These are phyloP conservation scores for Trichophyton mentagrophytes DNA, from an alignment of 2,329 filamentous ascomycete species.

Conservation along the genomic window DNA sequence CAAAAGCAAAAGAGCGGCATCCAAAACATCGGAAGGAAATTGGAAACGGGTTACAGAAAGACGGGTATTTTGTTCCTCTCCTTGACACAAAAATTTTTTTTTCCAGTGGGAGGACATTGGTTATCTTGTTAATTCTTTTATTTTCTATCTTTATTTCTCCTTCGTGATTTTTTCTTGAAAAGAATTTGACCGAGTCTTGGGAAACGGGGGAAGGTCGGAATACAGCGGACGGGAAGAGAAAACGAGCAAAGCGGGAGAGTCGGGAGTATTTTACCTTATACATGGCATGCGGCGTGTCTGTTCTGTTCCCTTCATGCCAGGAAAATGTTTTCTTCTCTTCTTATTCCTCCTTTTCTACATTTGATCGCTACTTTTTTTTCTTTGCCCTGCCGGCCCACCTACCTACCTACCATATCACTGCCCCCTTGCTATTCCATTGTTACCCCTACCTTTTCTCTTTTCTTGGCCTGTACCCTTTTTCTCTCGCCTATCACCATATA, in stretches of 20 bases:
- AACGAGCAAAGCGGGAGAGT: conserved; percentile 9
- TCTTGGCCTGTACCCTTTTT: conserved; percentile 19
- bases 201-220: conserved; percentile 6
- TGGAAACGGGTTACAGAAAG: conserved; percentile 9
- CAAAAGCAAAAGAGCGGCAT: conserved; percentile 6
- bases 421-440: conserved; percentile 15
- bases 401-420: neutral
- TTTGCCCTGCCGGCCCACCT: conserved; percentile 15
- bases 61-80: conserved; percentile 1
- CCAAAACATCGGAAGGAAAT: conserved; percentile 8
- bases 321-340: conserved; percentile 7
- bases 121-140: neutral
- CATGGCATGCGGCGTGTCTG: conserved; percentile 8
- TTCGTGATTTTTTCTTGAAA: neutral
- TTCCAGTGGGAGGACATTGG: neutral
- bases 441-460: conserved; percentile 10
- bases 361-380: neutral
- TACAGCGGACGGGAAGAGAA: conserved; percentile 7
- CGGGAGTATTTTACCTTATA: conserved; percentile 8
- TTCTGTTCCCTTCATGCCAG: conserved; percentile 4
- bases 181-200: conserved; percentile 10
- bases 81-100: neutral
- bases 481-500: conserved; percentile 15
- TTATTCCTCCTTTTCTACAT: neutral
- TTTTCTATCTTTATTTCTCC: neutral